Evolutionary conservation across 768 basidiomycete species (phyloP).

Genomic region (Chalciporus pseudorubinellus): DNA sequence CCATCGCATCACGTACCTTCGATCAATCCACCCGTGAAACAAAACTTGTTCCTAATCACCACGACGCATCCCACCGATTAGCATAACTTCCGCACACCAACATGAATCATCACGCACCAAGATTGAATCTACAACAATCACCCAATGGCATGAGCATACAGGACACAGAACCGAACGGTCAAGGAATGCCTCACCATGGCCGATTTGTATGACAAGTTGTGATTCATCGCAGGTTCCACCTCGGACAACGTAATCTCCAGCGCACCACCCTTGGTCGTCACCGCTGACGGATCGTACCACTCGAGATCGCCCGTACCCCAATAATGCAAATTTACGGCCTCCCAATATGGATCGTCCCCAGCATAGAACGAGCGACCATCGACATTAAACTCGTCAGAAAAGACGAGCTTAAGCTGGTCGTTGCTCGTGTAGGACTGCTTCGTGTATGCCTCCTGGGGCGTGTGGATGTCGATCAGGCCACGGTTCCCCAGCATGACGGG

Average conservation of each 20-base stretch:
- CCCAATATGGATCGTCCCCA: conserved; percentile 66
- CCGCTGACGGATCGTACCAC: conserved; percentile 56
- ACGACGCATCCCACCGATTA: neutral
- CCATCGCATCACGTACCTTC: conserved; percentile 35
- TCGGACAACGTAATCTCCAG: conserved; percentile 49
- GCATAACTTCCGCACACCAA: neutral
- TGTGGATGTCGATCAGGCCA: conserved; percentile 53
- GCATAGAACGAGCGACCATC: conserved; percentile 72
- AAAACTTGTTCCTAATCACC: conserved; percentile 59
- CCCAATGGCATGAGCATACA: conserved; percentile 29
- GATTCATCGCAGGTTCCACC: conserved; percentile 39
- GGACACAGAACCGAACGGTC: neutral
- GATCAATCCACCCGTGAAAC: conserved; percentile 77
- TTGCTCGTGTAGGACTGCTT: conserved; percentile 38
- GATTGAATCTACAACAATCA: conserved; percentile 25
- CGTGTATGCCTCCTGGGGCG: conserved; percentile 45
- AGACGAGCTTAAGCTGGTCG: conserved; percentile 52
- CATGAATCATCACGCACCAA: conserved; percentile 17
- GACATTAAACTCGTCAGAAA: conserved; percentile 79
- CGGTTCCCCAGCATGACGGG: conserved; percentile 41
- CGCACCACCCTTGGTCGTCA: conserved; percentile 51
- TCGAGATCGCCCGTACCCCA: conserved; percentile 59
- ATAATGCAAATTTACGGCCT: conserved; percentile 58
- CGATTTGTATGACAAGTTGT: conserved; percentile 46
- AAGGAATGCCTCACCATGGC: conserved; percentile 31